A percentile compares a stretch with the other conserved stretches of the same genome.
These are phyloP conservation scores for Wickerhamiella nectarea DNA, from an alignment of 805 yeast genomes.

Conservation along the genomic window DNA sequence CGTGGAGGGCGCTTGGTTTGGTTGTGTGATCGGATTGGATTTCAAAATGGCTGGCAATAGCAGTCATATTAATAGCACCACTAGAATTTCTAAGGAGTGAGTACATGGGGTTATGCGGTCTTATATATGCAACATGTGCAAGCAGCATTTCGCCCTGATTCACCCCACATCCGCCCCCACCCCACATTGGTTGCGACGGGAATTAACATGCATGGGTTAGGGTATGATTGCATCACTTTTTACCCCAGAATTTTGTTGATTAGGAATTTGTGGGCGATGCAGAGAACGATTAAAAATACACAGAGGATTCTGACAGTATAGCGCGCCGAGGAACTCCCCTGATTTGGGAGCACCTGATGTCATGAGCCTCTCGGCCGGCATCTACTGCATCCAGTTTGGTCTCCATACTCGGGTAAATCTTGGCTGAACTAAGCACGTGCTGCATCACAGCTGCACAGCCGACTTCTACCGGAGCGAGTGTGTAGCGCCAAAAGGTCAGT, in stretches of 20 bases:
- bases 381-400: too few species aligned
- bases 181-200: neutral
- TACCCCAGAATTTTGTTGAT: neutral
- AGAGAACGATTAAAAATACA: too few species aligned
- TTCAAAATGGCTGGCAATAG: neutral
- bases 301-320: too few species aligned
- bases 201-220: neutral
- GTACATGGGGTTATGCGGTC: neutral
- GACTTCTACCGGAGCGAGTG: too few species aligned
- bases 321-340: too few species aligned
- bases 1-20: conserved; percentile 1
- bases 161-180: neutral
- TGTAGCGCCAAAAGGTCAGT: too few species aligned
- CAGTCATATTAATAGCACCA: neutral
- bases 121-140: neutral
- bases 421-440: too few species aligned
- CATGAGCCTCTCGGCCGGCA: too few species aligned
- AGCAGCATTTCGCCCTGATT: neutral
- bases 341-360: too few species aligned
- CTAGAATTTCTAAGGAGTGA: too few species aligned
- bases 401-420: too few species aligned
- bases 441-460: too few species aligned
- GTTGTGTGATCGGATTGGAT: neutral
- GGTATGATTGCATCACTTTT: neutral
- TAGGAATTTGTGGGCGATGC: neutral